Conservation (phyloP, 768 basidiomycete genomes). For the Mycena vulgaris region DNA sequence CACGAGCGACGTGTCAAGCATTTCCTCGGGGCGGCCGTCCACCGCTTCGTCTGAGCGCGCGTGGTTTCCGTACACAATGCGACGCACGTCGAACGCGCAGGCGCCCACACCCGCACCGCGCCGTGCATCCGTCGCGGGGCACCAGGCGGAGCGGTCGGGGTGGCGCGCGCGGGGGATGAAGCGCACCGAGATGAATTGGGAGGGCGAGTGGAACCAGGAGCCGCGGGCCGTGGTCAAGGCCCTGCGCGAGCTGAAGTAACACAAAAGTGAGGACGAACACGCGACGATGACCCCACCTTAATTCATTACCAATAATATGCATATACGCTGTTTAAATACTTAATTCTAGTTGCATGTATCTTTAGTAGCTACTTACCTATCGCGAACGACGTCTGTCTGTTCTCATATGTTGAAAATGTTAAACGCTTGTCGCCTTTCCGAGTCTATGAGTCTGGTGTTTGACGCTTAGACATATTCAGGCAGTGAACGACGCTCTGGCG, state of each 20-base stretch:
- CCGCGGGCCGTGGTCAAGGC: slow-evolving; percentile 12
- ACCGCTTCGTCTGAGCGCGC: background rate
- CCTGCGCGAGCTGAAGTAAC: slow-evolving; percentile 27
- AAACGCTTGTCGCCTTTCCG: too few relatives aligned
- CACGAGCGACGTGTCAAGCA: background rate
- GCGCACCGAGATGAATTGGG: slow-evolving; percentile 27
- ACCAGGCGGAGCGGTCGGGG: too few relatives aligned
- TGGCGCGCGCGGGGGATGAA: background rate
- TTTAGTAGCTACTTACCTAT: too few relatives aligned
- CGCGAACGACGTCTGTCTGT: too few relatives aligned
- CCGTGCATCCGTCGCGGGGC: too few relatives aligned
- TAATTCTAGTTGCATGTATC: too few relatives aligned
- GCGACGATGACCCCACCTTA: background rate
- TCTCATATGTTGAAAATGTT: too few relatives aligned
- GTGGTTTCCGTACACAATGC: background rate
- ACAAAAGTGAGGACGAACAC: background rate
- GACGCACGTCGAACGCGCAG: slow-evolving; percentile 4
- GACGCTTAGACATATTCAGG: too few relatives aligned
- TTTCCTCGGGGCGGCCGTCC: background rate
- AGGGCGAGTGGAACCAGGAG: slow-evolving; percentile 37
- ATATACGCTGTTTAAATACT: too few relatives aligned
- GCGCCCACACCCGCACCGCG: background rate
- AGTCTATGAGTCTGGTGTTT: too few relatives aligned
- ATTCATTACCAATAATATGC: background rate
- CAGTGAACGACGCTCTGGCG: too few relatives aligned